phyloP scores from a whole-genome alignment of 2,329 filamentous ascomycete species.

The Penicillium sp. region DNA sequence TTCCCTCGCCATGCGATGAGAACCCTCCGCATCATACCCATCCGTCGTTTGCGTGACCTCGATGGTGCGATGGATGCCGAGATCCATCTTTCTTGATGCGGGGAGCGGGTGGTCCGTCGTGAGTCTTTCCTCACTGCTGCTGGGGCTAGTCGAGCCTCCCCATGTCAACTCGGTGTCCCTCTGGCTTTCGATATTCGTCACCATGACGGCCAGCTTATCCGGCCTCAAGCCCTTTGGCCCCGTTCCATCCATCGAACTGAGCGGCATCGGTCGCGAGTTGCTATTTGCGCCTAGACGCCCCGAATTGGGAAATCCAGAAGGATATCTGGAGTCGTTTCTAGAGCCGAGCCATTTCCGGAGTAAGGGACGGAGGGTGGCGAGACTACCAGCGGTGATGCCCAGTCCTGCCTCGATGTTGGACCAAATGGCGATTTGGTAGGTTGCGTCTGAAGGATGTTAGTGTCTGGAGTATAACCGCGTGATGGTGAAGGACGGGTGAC shows the following conservation, averaged over 20 bases:
- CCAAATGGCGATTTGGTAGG: slow-evolving; percentile 47
- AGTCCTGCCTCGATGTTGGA: slow-evolving; percentile 38
- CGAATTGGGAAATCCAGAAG: slow-evolving; percentile 22
- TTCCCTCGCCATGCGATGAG: slow-evolving; percentile 15
- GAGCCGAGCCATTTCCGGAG: slow-evolving; percentile 37
- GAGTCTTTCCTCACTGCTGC: slow-evolving; percentile 32
- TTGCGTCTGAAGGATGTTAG: slow-evolving; percentile 35
- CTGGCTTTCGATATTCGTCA: slow-evolving; percentile 33
- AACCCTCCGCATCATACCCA: slow-evolving; percentile 12
- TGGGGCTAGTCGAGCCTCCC: slow-evolving; percentile 21
- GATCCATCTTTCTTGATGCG: slow-evolving; percentile 19
- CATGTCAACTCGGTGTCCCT: slow-evolving; percentile 20
- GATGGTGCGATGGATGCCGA: slow-evolving; percentile 33
- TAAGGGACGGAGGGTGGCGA: slow-evolving; percentile 53
- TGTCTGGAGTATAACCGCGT: background rate
- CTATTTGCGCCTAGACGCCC: slow-evolving; percentile 22
- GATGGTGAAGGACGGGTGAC: slow-evolving; percentile 1
- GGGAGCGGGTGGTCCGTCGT: slow-evolving; percentile 19
- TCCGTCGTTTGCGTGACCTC: slow-evolving; percentile 31
- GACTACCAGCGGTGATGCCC: slow-evolving; percentile 48
- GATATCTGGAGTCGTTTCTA: slow-evolving; percentile 19
- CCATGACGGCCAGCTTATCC: slow-evolving; percentile 32
- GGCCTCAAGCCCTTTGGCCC: slow-evolving; percentile 26
- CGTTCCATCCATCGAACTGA: slow-evolving; percentile 29
- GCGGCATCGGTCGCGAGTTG: slow-evolving; percentile 22